Conservation (phyloP, 1,284 basidiomycete species). For the Cystobasidiaceae sp. region DNA sequence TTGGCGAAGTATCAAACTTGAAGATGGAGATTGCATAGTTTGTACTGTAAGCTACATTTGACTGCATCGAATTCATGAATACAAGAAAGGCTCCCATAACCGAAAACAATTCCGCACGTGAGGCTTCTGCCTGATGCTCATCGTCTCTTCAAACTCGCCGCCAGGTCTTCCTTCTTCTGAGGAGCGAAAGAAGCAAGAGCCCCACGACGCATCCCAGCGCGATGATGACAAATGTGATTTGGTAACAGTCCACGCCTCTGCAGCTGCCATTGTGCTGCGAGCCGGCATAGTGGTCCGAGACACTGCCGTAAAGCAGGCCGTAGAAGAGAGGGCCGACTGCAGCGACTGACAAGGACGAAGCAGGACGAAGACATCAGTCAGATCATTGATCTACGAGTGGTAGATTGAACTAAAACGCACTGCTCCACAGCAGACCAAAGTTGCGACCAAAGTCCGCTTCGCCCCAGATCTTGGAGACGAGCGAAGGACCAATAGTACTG, state of each 20-base stretch:
- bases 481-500: conserved; percentile 36
- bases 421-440: conserved; percentile 37
- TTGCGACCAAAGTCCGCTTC: conserved; percentile 38
- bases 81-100: background rate
- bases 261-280: conserved; percentile 1
- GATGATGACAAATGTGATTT: conserved; percentile 18
- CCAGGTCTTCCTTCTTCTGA: conserved; percentile 17
- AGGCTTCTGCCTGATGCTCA: background rate
- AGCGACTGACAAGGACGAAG: conserved; percentile 24
- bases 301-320: conserved; percentile 35
- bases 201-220: conserved; percentile 7
- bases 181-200: background rate
- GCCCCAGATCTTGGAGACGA: conserved; percentile 37
- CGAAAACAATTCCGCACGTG: background rate
- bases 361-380: too few relatives aligned
- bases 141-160: background rate
- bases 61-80: too few relatives aligned
- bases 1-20: too few relatives aligned
- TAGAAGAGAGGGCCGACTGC: conserved; percentile 38
- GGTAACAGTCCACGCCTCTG: conserved; percentile 14
- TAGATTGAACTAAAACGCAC: background rate
- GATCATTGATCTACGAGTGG: background rate
- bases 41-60: too few relatives aligned
- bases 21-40: too few relatives aligned
- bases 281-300: conserved; percentile 31